These are phyloP conservation scores for Luffa aegyptiaca DNA, from an alignment of 306 rosid genomes.

Conservation along the genomic window DNA sequence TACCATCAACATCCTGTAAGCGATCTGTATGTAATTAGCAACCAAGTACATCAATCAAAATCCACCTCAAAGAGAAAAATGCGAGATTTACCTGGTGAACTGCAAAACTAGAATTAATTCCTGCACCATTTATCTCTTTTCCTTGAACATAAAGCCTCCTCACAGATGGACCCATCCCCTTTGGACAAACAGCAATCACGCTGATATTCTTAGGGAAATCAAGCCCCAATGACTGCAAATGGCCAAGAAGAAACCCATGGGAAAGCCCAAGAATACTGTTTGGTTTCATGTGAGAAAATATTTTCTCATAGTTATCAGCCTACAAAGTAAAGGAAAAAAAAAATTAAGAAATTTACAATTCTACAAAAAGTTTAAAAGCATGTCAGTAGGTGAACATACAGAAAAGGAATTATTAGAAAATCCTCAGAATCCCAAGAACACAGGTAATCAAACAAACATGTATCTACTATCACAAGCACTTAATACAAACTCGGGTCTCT, in stretches of 20 bases:
- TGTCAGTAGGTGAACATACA: background rate
- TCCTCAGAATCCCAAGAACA: background rate
- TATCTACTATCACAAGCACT: background rate
- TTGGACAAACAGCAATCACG: slow-evolving; percentile 94
- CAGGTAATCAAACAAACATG: background rate
- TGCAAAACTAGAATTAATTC: slow-evolving; percentile 91
- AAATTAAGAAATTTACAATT: background rate
- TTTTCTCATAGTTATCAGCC: slow-evolving; percentile 84
- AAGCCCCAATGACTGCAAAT: slow-evolving; percentile 75
- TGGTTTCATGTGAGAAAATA: slow-evolving; percentile 86
- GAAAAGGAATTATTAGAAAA: background rate
- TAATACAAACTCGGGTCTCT: background rate
- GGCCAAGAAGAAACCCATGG: slow-evolving; percentile 97
- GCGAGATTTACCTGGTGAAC: slow-evolving; percentile 64
- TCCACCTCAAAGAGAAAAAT: background rate
- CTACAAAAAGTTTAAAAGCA: background rate
- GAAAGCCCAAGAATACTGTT: slow-evolving; percentile 93
- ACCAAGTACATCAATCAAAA: background rate
- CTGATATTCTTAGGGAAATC: slow-evolving; percentile 85
- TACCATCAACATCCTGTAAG: slow-evolving; percentile 84
- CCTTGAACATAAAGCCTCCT: slow-evolving; percentile 97
- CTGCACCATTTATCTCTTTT: slow-evolving; percentile 93
- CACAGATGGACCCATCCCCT: slow-evolving; percentile 99
- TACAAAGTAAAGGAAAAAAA: slow-evolving; percentile 18
- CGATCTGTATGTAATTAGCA: background rate